Evolutionary conservation across 2,329 filamentous ascomycete species (phyloP).

Genomic region (Arthrinium puccinioides): DNA sequence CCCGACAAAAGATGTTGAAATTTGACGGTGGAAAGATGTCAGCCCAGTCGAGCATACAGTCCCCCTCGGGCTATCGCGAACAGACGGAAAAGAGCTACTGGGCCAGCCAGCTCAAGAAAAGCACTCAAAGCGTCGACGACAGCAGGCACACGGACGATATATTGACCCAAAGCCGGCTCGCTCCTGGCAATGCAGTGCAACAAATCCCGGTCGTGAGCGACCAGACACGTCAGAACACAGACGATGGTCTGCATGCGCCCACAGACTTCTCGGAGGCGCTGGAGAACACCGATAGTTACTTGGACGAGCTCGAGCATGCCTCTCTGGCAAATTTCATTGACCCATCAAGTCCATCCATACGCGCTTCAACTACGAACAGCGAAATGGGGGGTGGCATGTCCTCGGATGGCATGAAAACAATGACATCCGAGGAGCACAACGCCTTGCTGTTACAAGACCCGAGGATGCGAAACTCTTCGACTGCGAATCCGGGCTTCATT

Average conservation of each 20-base stretch:
- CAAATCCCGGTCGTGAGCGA: background rate
- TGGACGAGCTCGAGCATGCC: background rate
- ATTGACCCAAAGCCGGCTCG: background rate
- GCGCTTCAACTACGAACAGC: background rate
- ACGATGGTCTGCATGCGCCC: background rate
- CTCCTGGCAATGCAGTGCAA: background rate
- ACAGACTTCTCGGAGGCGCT: background rate
- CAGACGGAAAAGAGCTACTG: constrained; percentile 83
- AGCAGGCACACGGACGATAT: background rate
- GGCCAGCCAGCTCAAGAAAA: constrained; percentile 54
- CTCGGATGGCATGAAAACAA: constrained; percentile 16
- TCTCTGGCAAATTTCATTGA: no score
- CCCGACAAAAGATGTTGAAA: constrained; percentile 69
- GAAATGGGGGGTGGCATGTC: background rate
- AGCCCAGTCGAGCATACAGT: constrained; percentile 55
- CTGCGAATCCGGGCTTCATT: constrained; percentile 86
- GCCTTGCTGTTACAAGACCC: constrained; percentile 77
- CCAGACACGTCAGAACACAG: no score
- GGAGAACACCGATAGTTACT: background rate
- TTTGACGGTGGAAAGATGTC: constrained; percentile 55
- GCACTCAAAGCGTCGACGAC: background rate
- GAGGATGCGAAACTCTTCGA: constrained; percentile 78
- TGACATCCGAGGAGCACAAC: constrained; percentile 93
- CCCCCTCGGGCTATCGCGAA: constrained; percentile 61
- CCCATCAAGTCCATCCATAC: background rate